A percentile compares a stretch with the other conserved stretches of the same genome.
Evolutionary conservation across 495 filamentous ascomycete species (phyloP).

Genomic region (Usnea hakonensis): DNA sequence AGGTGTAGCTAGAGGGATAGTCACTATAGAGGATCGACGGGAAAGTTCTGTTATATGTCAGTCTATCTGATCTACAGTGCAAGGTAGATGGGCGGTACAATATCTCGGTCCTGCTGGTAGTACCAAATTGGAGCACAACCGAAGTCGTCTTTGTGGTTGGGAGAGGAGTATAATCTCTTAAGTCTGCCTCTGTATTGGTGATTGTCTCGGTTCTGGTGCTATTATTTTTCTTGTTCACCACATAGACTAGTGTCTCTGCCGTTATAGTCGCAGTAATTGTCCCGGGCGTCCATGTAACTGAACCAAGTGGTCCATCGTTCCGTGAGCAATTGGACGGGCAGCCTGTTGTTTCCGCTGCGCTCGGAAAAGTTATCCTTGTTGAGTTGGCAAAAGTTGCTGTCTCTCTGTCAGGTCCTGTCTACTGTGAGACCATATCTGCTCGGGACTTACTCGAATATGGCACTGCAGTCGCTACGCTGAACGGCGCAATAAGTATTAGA

Average conservation of each 20-base stretch:
- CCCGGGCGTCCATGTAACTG: background rate
- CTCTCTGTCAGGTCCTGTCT: background rate
- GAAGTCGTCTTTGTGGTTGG: background rate
- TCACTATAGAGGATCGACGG: background rate
- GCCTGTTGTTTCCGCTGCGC: background rate
- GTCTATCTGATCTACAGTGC: background rate
- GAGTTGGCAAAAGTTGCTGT: conserved; percentile 2
- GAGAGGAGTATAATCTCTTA: conserved; percentile 2
- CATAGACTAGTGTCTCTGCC: conserved; percentile 2
- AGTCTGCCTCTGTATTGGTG: conserved; percentile 5
- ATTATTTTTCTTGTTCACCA: conserved; percentile 2
- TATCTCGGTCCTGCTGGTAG: conserved; percentile 2
- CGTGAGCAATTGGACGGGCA: background rate
- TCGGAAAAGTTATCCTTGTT: background rate
- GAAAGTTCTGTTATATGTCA: background rate
- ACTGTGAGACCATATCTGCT: background rate
- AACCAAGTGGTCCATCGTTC: background rate
- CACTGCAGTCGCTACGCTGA: background rate
- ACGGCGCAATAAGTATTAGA: background rate
- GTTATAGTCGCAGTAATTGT: conserved; percentile 5
- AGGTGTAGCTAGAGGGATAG: conserved; percentile 7
- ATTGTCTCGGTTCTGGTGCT: conserved; percentile 5
- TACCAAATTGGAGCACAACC: conserved; percentile 7
- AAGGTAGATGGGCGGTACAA: background rate
- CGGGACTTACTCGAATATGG: conserved; percentile 1